Conservation (phyloP, 257 asterid genomes). For the Striga asiatica region DNA sequence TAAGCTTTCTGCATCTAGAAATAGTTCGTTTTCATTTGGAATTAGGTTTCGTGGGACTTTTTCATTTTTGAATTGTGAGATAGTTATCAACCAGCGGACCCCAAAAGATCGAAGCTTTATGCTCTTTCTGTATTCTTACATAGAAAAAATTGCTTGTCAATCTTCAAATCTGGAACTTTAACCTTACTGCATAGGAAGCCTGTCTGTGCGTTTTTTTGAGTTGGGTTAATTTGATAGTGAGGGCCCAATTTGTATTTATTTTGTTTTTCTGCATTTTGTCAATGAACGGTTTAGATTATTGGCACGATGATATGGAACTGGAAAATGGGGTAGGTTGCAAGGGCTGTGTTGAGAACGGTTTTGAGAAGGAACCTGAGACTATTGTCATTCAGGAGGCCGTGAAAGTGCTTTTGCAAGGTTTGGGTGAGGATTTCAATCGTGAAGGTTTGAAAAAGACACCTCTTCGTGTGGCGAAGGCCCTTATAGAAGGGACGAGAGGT, state of each 20-base stretch:
- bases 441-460: conserved; percentile 84
- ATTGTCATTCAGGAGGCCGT: conserved; percentile 72
- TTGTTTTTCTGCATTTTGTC: no score
- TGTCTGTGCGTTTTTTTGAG: background rate
- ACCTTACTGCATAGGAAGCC: no score
- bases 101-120: no score
- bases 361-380: conserved; percentile 31
- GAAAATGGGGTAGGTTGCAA: conserved; percentile 50
- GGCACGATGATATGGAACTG: conserved; percentile 40
- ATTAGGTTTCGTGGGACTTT: no score
- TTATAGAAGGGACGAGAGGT: conserved; percentile 85
- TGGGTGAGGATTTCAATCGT: conserved; percentile 88
- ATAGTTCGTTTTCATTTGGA: no score
- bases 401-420: conserved; percentile 68
- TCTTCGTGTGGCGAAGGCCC: conserved; percentile 86
- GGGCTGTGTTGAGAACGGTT: conserved; percentile 32
- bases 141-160: no score
- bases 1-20: no score
- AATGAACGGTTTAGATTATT: conserved; percentile 90
- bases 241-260: no score
- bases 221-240: conserved; percentile 1
- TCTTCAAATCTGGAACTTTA: no score
- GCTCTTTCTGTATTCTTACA: no score
- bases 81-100: no score
- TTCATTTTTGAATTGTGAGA: no score